Conservation (phyloP, 1,139 yeast species). For the Candida smagusa region DNA sequence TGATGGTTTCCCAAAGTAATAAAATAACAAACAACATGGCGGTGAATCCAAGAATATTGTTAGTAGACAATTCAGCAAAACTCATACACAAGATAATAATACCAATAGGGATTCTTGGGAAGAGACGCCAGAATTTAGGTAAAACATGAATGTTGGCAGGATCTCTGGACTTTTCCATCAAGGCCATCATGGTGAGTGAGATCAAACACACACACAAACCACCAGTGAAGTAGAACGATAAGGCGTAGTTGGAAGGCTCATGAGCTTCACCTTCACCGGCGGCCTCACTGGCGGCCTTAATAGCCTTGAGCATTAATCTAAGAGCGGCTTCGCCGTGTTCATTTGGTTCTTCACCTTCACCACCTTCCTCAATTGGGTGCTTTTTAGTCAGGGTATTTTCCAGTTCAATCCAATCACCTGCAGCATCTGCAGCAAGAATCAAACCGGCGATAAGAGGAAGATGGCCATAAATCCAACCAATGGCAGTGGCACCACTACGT, state of each 20-base stretch:
- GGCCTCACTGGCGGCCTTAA: constrained; percentile 7
- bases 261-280: constrained; percentile 23
- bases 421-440: constrained; percentile 61
- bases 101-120: constrained; percentile 39
- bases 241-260: constrained; percentile 27
- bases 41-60: constrained; percentile 42
- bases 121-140: constrained; percentile 36
- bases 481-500: constrained; percentile 45
- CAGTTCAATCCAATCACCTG: constrained; percentile 45
- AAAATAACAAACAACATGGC: constrained; percentile 30
- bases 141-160: constrained; percentile 26
- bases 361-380: constrained; percentile 2
- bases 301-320: not conserved
- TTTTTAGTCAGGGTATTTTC: constrained; percentile 13
- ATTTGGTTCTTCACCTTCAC: constrained; percentile 3
- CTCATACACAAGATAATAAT: constrained; percentile 39
- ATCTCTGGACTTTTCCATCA: constrained; percentile 39
- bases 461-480: constrained; percentile 48
- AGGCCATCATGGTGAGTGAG: constrained; percentile 33
- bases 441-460: constrained; percentile 51
- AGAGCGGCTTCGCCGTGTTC: not conserved
- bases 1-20: constrained; percentile 34
- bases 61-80: constrained; percentile 43
- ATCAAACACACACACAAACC: constrained; percentile 43
- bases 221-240: constrained; percentile 49